Evolutionary conservation across 305 asterid genomes (phyloP).

Genomic region (Solanum hybrid): DNA sequence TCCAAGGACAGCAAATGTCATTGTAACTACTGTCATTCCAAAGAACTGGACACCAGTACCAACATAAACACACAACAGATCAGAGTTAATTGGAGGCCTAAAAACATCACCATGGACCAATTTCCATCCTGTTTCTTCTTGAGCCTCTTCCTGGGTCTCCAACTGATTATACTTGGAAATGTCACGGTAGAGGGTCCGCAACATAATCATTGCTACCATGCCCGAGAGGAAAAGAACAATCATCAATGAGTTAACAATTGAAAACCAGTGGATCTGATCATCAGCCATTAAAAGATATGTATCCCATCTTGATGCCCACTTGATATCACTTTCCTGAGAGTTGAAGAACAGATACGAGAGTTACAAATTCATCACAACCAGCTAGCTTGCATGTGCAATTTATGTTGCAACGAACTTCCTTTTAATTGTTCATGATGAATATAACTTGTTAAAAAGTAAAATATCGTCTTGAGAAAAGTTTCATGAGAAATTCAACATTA

Average conservation of each 20-base stretch:
- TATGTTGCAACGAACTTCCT: background rate
- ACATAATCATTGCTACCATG: constrained; percentile 94
- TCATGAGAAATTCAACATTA: background rate
- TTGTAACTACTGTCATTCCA: constrained; percentile 74
- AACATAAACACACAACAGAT: constrained; percentile 64
- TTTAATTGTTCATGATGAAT: background rate
- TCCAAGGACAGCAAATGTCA: constrained; percentile 75
- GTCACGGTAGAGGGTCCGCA: constrained; percentile 80
- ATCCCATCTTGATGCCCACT: constrained; percentile 99
- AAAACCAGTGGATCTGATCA: constrained; percentile 95
- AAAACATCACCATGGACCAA: constrained; percentile 82
- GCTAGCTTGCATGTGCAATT: background rate
- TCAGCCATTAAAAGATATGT: constrained; percentile 88
- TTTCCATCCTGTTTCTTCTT: constrained; percentile 94
- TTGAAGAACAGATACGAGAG: background rate
- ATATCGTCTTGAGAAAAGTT: background rate
- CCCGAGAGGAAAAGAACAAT: constrained; percentile 87
- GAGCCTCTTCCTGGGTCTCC: constrained; percentile 92
- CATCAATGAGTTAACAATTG: constrained; percentile 80
- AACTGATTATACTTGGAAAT: constrained; percentile 80
- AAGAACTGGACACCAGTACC: constrained; percentile 83
- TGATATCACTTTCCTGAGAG: constrained; percentile 71
- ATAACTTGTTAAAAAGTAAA: background rate
- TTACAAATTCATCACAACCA: background rate
- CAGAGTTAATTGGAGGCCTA: constrained; percentile 73